Conservation (phyloP, 148 eudicot genomes). For the Oxyria digyna region DNA sequence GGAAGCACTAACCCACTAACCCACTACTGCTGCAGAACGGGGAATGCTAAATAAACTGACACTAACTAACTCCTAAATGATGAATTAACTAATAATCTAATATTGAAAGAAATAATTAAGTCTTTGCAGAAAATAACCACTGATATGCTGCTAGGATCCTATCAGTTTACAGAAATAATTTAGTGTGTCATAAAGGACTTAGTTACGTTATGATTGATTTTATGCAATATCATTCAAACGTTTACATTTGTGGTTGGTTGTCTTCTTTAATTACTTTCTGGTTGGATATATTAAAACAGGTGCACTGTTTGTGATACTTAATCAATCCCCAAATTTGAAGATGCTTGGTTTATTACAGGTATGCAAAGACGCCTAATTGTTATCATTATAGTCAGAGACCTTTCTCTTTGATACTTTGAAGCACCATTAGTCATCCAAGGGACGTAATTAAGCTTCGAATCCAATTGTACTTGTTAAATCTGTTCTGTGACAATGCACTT, state of each 20-base stretch:
- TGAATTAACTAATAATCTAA: too few species aligned
- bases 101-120: too few species aligned
- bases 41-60: too few species aligned
- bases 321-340: conserved; percentile 77
- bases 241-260: background rate
- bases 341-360: conserved; percentile 96
- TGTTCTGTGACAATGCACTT: background rate
- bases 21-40: too few species aligned
- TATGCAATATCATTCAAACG: background rate
- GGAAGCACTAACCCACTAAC: too few species aligned
- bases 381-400: background rate
- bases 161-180: background rate
- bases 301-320: conserved; percentile 82
- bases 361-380: background rate
- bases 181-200: background rate
- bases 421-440: background rate
- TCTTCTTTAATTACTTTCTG: background rate
- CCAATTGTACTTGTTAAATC: too few species aligned
- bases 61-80: too few species aligned
- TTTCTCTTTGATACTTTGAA: background rate
- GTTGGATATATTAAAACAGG: conserved; percentile 32
- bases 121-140: too few species aligned
- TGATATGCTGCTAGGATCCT: too few species aligned
- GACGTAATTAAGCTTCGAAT: background rate
- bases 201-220: background rate